Evolutionary conservation across 306 rosid genomes (phyloP).

Genomic region (Lablab purpureus): DNA sequence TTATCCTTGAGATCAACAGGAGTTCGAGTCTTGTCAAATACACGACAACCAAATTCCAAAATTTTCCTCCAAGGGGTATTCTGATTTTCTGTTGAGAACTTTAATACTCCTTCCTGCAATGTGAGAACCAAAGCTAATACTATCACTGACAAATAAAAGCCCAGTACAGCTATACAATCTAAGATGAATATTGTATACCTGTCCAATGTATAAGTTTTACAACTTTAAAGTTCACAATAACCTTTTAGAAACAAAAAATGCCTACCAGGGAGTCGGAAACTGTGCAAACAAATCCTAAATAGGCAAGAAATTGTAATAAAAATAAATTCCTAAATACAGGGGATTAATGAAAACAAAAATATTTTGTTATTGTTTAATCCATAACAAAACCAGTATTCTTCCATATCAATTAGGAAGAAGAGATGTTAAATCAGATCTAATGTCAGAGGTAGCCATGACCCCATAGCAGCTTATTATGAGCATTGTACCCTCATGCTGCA

Average conservation of each 20-base stretch:
- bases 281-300: conserved; percentile 32
- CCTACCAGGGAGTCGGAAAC: background rate
- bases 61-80: conserved; percentile 58
- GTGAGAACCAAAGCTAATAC: conserved; percentile 28
- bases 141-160: conserved; percentile 27
- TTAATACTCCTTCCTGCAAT: conserved; percentile 73
- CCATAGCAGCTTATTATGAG: conserved; percentile 7
- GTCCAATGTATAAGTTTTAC: conserved; percentile 2
- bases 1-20: conserved; percentile 77
- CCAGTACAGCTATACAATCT: background rate
- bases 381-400: background rate
- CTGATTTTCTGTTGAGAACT: conserved; percentile 43
- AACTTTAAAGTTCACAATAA: conserved; percentile 17
- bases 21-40: conserved; percentile 53
- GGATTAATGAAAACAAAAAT: conserved; percentile 17
- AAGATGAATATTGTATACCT: conserved; percentile 20
- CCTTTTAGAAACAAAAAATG: conserved; percentile 20
- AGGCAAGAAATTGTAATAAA: background rate
- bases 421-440: conserved; percentile 14
- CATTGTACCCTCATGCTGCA: background rate
- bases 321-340: background rate
- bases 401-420: conserved; percentile 16
- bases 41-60: conserved; percentile 48
- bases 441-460: background rate
- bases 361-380: conserved; percentile 25